Conservation (phyloP, 2,329 filamentous ascomycete species). For the Diaporthe caulivora region DNA sequence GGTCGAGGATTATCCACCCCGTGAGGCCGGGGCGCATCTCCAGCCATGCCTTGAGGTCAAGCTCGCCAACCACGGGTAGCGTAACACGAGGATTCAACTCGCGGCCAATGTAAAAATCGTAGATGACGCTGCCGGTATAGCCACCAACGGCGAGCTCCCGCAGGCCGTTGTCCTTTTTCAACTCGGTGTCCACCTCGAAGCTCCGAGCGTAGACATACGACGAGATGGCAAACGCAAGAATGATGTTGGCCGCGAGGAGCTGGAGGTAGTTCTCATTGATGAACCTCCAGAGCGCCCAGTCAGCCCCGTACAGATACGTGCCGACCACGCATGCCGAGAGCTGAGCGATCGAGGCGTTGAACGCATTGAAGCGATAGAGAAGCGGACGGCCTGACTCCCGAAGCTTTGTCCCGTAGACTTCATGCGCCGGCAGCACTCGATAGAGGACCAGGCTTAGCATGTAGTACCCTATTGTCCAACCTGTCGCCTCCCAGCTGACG, state of each 20-base stretch:
- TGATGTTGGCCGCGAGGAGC: constrained; percentile 82
- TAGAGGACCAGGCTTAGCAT: constrained; percentile 78
- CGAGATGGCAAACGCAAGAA: constrained; percentile 78
- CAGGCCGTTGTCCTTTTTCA: constrained; percentile 67
- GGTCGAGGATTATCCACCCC: constrained; percentile 85
- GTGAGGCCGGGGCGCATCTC: constrained; percentile 88
- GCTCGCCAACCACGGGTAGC: constrained; percentile 80
- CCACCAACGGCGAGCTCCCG: constrained; percentile 85
- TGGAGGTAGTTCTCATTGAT: constrained; percentile 89
- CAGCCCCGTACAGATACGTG: constrained; percentile 78
- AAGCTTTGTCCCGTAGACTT: constrained; percentile 76
- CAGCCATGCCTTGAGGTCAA: constrained; percentile 88
- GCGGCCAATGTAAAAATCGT: constrained; percentile 93
- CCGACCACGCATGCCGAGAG: constrained; percentile 76
- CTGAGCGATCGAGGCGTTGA: constrained; percentile 77
- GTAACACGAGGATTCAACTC: constrained; percentile 87
- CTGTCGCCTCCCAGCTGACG: constrained; percentile 73
- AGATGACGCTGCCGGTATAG: constrained; percentile 82
- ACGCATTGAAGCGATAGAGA: constrained; percentile 83
- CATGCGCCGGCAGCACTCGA: constrained; percentile 78
- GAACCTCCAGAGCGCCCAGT: constrained; percentile 88
- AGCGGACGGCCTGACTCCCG: constrained; percentile 73
- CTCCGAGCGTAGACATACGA: constrained; percentile 82
- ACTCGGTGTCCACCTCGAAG: constrained; percentile 80
- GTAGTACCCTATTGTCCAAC: constrained; percentile 80